Evolutionary conservation across 73 alveolate species (phyloP).

Genomic region (Symbiodinium pilosum): DNA sequence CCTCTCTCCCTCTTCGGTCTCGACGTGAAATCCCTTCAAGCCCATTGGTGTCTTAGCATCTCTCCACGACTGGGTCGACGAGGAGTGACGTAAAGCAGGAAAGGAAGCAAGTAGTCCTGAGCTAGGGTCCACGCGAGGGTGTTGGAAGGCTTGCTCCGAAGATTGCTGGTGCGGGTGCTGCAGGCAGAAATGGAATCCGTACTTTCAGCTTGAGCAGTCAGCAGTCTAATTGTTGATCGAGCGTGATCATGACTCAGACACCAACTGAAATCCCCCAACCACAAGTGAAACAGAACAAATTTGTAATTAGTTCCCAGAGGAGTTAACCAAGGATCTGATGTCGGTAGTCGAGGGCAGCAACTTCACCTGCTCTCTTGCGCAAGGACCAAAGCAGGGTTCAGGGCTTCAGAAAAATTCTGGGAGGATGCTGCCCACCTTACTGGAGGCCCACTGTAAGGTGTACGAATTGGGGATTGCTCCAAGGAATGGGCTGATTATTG

Average conservation of each 20-base stretch:
- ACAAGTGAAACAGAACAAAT: neutral
- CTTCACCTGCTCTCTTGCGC: neutral
- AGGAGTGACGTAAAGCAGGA: conserved; percentile 79
- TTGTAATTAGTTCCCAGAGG: neutral
- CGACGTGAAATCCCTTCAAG: too few relatives aligned
- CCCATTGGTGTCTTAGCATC: too few relatives aligned
- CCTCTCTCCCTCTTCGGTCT: too few relatives aligned
- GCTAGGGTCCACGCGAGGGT: neutral
- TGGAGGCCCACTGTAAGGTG: neutral
- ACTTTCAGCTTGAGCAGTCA: too few relatives aligned
- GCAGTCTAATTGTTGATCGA: too few relatives aligned
- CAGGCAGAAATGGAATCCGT: too few relatives aligned
- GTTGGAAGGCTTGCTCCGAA: neutral
- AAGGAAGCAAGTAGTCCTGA: conserved; percentile 78
- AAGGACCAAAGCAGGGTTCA: neutral
- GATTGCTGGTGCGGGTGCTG: too few relatives aligned
- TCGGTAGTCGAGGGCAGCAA: neutral
- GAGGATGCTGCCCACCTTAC: too few relatives aligned
- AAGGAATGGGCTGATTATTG: neutral
- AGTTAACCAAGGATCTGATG: neutral
- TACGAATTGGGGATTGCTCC: neutral
- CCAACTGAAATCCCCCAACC: neutral
- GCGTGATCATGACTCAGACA: neutral
- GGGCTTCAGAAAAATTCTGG: neutral
- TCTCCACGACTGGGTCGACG: conserved; percentile 91